A percentile compares a stretch with the other conserved stretches of the same genome.
Evolutionary conservation across 2,329 filamentous ascomycete genomes (phyloP).

Genomic region (Aureobasidium sp.): DNA sequence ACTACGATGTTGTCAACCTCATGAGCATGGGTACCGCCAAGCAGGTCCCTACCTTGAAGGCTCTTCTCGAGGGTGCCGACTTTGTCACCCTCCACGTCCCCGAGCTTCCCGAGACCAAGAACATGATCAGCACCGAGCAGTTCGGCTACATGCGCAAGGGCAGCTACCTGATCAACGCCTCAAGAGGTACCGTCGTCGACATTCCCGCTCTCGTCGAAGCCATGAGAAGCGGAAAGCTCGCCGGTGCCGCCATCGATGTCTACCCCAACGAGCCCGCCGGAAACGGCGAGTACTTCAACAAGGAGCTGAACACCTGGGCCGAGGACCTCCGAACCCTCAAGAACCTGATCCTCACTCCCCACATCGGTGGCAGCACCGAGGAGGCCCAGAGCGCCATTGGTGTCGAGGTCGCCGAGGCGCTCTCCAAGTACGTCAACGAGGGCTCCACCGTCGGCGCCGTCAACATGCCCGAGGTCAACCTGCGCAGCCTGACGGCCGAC

Average conservation of each 20-base stretch:
- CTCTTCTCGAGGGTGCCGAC: slow-evolving; percentile 69
- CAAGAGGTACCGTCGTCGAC: slow-evolving; percentile 85
- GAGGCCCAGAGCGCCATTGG: slow-evolving; percentile 96
- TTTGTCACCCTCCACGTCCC: slow-evolving; percentile 95
- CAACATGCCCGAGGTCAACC: slow-evolving; percentile 89
- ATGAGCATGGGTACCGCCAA: slow-evolving; percentile 87
- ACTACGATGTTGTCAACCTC: slow-evolving; percentile 88
- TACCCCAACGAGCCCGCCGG: slow-evolving; percentile 89
- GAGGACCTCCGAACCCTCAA: slow-evolving; percentile 75
- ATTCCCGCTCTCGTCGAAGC: slow-evolving; percentile 86
- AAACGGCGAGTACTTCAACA: slow-evolving; percentile 93
- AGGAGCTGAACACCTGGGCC: slow-evolving; percentile 70
- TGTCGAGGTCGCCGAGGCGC: slow-evolving; percentile 77
- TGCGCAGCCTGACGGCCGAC: slow-evolving; percentile 82
- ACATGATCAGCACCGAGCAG: slow-evolving; percentile 75
- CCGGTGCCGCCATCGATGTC: slow-evolving; percentile 91
- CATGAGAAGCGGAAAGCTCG: slow-evolving; percentile 76
- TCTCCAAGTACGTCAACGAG: slow-evolving; percentile 93
- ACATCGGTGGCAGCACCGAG: slow-evolving; percentile 96
- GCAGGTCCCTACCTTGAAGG: slow-evolving; percentile 70
- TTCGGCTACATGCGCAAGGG: slow-evolving; percentile 86
- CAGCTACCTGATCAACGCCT: slow-evolving; percentile 92
- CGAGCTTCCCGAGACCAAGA: slow-evolving; percentile 82
- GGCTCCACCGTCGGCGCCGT: slow-evolving; percentile 85
- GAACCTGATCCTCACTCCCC: slow-evolving; percentile 91